A percentile compares a stretch with the other conserved stretches of the same genome.
phyloP scores from a whole-genome alignment of 2,329 filamentous ascomycete species.

The Neodidymelliopsis sp. region DNA sequence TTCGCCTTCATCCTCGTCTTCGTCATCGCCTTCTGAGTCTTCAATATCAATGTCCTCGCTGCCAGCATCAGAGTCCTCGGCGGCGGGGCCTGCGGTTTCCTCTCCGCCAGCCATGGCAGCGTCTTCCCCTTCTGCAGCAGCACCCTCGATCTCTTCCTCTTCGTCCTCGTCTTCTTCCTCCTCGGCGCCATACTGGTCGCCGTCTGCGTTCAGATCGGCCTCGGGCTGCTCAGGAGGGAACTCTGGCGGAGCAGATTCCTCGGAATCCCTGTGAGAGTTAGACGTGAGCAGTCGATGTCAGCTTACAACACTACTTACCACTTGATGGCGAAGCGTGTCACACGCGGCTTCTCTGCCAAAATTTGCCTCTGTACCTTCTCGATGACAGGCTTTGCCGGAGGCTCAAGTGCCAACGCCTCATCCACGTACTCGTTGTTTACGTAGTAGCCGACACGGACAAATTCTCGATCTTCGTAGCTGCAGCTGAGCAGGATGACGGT shows the following conservation, averaged over 20 bases:
- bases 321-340: constrained; percentile 98
- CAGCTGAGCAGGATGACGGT: constrained; percentile 97
- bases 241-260: constrained; percentile 93
- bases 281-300: constrained; percentile 6
- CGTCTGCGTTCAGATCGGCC: constrained; percentile 86
- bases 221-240: constrained; percentile 98
- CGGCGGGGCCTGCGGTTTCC: constrained; percentile 56
- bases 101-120: constrained; percentile 79
- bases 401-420: constrained; percentile 86
- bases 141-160: constrained; percentile 68
- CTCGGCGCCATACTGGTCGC: constrained; percentile 86
- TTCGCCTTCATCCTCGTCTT: constrained; percentile 73
- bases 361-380: constrained; percentile 93
- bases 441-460: constrained; percentile 98
- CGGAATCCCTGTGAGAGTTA: constrained; percentile 79
- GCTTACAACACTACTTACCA: constrained; percentile 68
- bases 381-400: constrained; percentile 88
- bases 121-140: constrained; percentile 65
- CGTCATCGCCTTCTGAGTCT: constrained; percentile 75
- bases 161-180: constrained; percentile 76
- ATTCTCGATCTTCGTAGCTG: constrained; percentile 94
- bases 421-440: constrained; percentile 99
- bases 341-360: constrained; percentile 94
- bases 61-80: constrained; percentile 73
- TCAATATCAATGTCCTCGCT: constrained; percentile 82